phyloP scores from a whole-genome alignment of 1,139 yeast species.

The Taphrina communis region DNA sequence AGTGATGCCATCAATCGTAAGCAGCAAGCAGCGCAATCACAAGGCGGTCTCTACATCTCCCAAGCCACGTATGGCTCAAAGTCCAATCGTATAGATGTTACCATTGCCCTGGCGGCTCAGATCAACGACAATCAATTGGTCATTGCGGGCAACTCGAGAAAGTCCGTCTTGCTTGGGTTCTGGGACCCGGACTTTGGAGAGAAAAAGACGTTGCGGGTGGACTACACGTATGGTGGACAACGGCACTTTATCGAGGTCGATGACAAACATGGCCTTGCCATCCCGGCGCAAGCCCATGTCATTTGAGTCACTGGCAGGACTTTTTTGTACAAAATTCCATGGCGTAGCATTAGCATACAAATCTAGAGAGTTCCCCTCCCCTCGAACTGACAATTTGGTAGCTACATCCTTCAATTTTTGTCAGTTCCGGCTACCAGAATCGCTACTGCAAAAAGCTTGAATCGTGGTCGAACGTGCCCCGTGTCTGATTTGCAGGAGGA shows the following conservation, averaged over 20 bases:
- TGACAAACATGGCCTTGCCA: constrained; percentile 40
- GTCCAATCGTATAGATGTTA: constrained; percentile 39
- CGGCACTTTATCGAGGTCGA: constrained; percentile 40
- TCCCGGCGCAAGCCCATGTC: constrained; percentile 28
- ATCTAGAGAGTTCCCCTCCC: neutral
- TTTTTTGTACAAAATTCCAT: constrained; percentile 2
- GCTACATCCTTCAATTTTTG: no score
- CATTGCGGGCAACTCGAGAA: constrained; percentile 23
- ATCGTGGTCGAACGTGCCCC: no score
- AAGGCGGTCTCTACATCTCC: constrained; percentile 17
- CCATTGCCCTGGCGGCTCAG: constrained; percentile 41
- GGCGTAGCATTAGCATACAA: constrained; percentile 18
- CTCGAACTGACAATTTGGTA: no score
- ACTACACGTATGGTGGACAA: constrained; percentile 37
- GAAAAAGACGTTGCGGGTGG: constrained; percentile 39
- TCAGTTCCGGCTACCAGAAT: no score
- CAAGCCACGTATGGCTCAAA: constrained; percentile 28
- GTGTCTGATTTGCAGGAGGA: no score
- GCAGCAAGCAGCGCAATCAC: constrained; percentile 23
- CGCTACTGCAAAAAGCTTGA: no score
- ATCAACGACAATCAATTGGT: constrained; percentile 40
- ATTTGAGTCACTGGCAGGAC: neutral
- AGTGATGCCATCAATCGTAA: constrained; percentile 26
- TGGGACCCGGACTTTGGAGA: constrained; percentile 44
- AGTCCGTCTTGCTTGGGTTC: constrained; percentile 33